Evolutionary conservation across 2,329 filamentous ascomycete genomes (phyloP), one percentile per base, ranked within the genome.

Genomic region (Ascocoryne sarcoides): DNA sequence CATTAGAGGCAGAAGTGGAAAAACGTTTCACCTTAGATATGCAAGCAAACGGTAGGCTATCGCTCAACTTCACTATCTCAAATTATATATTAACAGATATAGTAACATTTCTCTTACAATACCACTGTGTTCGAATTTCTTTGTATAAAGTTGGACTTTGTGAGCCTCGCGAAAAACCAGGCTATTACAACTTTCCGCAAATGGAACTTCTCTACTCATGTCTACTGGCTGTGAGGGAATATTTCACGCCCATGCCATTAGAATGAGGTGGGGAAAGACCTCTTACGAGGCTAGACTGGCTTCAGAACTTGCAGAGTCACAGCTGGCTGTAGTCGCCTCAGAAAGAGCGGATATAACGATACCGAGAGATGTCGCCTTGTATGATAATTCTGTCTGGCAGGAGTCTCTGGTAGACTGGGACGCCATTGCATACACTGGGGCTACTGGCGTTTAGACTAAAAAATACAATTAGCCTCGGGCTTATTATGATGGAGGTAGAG

Each of bases 31-130:
- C 18, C 10, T 19, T 3, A 21, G 3, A 10, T 19, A 18, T 26
- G 37, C 12, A 16, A 26, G 19, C 16, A 7, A 39, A 14, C 16
- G 16, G 19, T 39, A 20, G n/a, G n/a, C 17, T 5, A 32, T 16
- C 12, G 12, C 26, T 14, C 14, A 3, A 18, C 10, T n/a, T n/a
- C 18, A 3, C 12, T 32, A 10, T 3, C 18, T n/a, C 18, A 32
- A n/a, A 32, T 9, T 28, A 32, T 17, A 4, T 14, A 15, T 10
- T 32, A n/a, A 32, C 17, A 4, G 8, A 23, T 5, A 10, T 17
- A 28, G 29, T 30, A 16, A 12, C 20, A 8, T 29, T 39, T 18
- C 37, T 39, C 37, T 14, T 39, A 9, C 29, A 39, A 4, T 39
- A 16, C 16, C 29, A 39, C 19, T 19, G 28, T 14, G n/a, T 33